Evolutionary conservation across 148 eudicot genomes (phyloP).

Genomic region (Drosera capensis): DNA sequence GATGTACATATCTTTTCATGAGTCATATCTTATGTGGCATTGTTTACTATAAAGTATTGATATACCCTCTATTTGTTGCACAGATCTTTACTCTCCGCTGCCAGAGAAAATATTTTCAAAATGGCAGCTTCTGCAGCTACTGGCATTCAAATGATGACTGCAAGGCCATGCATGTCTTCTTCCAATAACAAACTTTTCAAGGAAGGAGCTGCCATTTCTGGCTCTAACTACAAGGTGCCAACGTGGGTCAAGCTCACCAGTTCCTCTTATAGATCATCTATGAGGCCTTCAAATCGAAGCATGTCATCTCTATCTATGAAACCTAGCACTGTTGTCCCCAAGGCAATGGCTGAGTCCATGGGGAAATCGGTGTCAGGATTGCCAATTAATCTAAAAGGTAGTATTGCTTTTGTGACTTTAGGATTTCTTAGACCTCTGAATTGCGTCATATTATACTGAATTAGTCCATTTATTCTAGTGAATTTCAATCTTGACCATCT

Average conservation of each 20-base stretch:
- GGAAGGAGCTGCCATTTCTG: constrained; percentile 24
- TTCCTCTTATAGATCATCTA: constrained; percentile 31
- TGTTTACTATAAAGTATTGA: not conserved
- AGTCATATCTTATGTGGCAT: no score
- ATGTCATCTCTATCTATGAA: constrained; percentile 27
- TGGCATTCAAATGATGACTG: constrained; percentile 44
- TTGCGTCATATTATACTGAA: no score
- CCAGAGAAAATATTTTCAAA: constrained; percentile 9
- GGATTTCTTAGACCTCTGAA: constrained; percentile 1
- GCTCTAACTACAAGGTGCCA: constrained; percentile 13
- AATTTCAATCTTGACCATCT: no score
- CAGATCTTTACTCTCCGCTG: constrained; percentile 8
- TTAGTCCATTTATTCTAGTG: no score
- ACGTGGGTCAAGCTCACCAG: constrained; percentile 44
- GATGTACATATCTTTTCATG: no score
- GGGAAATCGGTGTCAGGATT: constrained; percentile 51
- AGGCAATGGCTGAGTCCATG: constrained; percentile 53
- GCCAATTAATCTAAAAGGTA: constrained; percentile 71
- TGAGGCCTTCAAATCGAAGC: constrained; percentile 21
- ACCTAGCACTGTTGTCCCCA: constrained; percentile 25
- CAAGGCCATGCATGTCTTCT: constrained; percentile 33
- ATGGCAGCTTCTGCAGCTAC: constrained; percentile 64
- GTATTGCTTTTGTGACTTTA: constrained; percentile 2
- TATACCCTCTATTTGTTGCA: not conserved
- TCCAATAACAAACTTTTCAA: constrained; percentile 25